These are phyloP conservation scores for Tuber aestivum DNA, from an alignment of 495 filamentous ascomycete genomes.

Conservation along the genomic window DNA sequence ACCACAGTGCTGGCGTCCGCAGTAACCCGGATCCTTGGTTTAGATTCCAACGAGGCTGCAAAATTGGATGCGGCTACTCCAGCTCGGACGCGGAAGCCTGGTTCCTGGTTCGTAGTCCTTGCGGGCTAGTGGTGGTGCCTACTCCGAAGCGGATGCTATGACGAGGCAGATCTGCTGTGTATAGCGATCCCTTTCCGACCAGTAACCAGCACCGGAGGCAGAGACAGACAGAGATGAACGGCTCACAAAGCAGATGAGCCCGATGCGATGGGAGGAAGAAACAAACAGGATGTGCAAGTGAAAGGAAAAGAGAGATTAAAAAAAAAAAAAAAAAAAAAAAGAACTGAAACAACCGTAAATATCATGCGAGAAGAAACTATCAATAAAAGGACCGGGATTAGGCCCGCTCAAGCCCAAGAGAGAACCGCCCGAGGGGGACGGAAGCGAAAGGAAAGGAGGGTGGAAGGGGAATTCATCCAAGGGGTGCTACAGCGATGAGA, in stretches of 20 bases:
- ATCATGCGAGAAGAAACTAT: conserved; percentile 1
- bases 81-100: conserved; percentile 16
- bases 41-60: conserved; percentile 17
- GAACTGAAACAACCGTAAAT: neutral
- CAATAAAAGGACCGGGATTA: neutral
- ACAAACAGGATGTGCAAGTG: neutral
- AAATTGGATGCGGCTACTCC: conserved; percentile 25
- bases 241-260: neutral
- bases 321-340: neutral
- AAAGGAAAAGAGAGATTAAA: neutral
- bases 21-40: conserved; percentile 31
- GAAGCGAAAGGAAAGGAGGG: neutral
- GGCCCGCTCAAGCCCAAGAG: neutral
- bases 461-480: neutral
- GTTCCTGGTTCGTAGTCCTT: conserved; percentile 17
- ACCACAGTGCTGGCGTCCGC: conserved; percentile 29
- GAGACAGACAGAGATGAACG: neutral
- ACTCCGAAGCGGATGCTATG: neutral
- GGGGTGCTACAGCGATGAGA: neutral
- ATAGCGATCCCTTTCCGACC: neutral
- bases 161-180: neutral
- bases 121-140: neutral
- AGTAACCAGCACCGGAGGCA: neutral
- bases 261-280: neutral
- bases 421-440: neutral